Evolutionary conservation across 2,329 filamentous ascomycete species (phyloP).

Genomic region (Sarocladium strictum): DNA sequence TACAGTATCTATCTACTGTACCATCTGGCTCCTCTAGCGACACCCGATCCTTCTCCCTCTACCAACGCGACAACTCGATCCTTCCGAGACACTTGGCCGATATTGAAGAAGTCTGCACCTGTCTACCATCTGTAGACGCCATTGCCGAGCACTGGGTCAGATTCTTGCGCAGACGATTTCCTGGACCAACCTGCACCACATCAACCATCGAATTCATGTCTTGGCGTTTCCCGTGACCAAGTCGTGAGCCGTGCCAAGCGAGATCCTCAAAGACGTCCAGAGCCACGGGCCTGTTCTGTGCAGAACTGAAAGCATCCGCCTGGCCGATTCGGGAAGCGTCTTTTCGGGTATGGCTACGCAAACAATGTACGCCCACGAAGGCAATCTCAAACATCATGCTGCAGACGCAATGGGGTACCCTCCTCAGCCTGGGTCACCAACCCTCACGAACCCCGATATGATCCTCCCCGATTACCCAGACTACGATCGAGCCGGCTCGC

Average conservation of each 20-base stretch:
- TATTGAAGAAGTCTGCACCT: not conserved
- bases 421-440: slow-evolving; percentile 66
- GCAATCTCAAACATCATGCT: slow-evolving; percentile 23
- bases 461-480: slow-evolving; percentile 69
- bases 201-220: not conserved
- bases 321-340: too few species aligned
- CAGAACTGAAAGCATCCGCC: too few species aligned
- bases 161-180: not conserved
- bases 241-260: not conserved
- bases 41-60: too few species aligned
- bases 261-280: not conserved
- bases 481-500: slow-evolving; percentile 52
- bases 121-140: not conserved
- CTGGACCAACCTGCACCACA: not conserved
- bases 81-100: not conserved
- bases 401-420: slow-evolving; percentile 31
- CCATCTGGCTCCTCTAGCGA: not conserved
- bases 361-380: slow-evolving; percentile 19
- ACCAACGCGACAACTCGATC: not conserved
- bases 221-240: not conserved
- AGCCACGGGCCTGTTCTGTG: not conserved
- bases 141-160: not conserved
- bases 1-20: too few species aligned
- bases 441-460: slow-evolving; percentile 90
- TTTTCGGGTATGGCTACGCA: slow-evolving; percentile 25